phyloP scores from a whole-genome alignment of 257 asterid genomes.

The Plantago elongata region DNA sequence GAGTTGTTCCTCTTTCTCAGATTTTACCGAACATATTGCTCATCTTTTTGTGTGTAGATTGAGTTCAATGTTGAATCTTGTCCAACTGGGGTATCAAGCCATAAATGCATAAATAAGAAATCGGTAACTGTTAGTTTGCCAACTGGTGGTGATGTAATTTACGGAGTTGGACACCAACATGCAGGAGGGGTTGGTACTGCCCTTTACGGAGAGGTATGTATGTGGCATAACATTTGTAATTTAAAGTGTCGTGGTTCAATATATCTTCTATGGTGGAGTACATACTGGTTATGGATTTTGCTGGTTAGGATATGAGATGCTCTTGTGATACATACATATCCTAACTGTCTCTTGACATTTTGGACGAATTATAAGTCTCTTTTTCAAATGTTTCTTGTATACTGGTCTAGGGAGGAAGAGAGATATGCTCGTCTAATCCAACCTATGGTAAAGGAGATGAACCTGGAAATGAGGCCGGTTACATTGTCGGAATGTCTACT shows the following conservation, averaged over 20 bases:
- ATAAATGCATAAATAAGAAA: conserved; percentile 35
- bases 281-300: no score
- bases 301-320: no score
- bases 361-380: neutral
- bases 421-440: conserved; percentile 66
- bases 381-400: neutral
- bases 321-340: no score
- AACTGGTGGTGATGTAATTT: conserved; percentile 55
- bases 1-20: no score
- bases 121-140: conserved; percentile 34
- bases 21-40: neutral
- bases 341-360: neutral
- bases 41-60: conserved; percentile 36
- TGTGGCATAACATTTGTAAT: conserved; percentile 2
- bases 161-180: conserved; percentile 77
- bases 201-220: conserved; percentile 60
- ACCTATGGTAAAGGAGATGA: conserved; percentile 65
- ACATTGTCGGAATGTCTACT: conserved; percentile 80
- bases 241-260: neutral
- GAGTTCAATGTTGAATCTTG: conserved; percentile 56
- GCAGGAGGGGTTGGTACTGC: conserved; percentile 50
- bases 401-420: conserved; percentile 56
- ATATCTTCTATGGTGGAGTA: neutral
- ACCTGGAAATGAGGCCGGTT: conserved; percentile 83
- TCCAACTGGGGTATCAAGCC: conserved; percentile 25